These are phyloP conservation scores for Naganishia kalamii DNA, from an alignment of 768 basidiomycete species.

Conservation along the genomic window DNA sequence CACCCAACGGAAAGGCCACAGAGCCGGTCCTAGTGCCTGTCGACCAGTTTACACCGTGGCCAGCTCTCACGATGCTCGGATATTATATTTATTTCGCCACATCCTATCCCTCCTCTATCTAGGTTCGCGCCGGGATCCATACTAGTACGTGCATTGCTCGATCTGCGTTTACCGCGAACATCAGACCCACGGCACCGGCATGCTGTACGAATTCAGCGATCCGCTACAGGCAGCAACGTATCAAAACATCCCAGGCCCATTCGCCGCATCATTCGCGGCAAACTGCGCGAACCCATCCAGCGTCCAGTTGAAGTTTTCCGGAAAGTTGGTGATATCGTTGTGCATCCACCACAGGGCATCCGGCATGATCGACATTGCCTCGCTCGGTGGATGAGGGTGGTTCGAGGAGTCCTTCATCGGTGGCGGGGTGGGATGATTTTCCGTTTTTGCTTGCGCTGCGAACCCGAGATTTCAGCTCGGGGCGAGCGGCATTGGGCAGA, in stretches of 20 bases:
- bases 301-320: slow-evolving; percentile 10
- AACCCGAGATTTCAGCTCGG: background rate
- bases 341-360: slow-evolving; percentile 22
- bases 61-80: no score
- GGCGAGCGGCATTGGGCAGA: background rate
- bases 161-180: no score
- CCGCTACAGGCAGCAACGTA: no score
- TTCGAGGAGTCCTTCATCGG: background rate
- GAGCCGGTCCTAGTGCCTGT: no score
- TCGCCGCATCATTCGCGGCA: background rate
- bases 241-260: background rate
- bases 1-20: no score
- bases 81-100: no score
- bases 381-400: background rate
- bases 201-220: no score
- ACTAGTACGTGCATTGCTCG: no score
- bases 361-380: background rate
- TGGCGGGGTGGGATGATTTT: background rate
- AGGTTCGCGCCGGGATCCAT: no score
- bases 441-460: background rate
- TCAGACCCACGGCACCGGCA: no score
- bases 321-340: slow-evolving; percentile 13
- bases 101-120: no score
- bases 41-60: no score
- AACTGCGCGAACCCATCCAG: slow-evolving; percentile 14